Base-by-base conservation (phyloP, 1,284 basidiomycete species). In the Rhodotorula sp. region DNA sequence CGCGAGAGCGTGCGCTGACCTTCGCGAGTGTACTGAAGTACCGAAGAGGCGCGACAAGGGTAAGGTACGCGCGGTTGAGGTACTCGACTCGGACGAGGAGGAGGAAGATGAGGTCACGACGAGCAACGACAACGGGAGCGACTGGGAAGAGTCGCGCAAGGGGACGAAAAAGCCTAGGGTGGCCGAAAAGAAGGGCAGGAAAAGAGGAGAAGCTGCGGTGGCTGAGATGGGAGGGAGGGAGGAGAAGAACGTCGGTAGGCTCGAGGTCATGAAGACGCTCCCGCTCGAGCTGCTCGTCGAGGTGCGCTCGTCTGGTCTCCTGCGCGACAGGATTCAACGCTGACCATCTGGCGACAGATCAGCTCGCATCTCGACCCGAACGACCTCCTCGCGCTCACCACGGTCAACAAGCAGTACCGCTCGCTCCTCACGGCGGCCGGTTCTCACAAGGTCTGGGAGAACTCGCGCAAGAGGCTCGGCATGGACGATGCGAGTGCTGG, bases 201-300 rank as follows among this genome's bases (percentile, higher is more conserved):
- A 44, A 17, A 17, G 39, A 2, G 13, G 39, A 44, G 39, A 17
- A 44, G 39, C 39, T 17, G 39, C 13, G 7, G 39, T 17, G 9
- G 39, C 7, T 22, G 30, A 44, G 46, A 32, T 36, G 24, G 36
- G n/a, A 27, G 34, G 17, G 36, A 44, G 24, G 36, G 53, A 32
- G 34, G 24, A 30, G 24, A 19, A 29, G 61, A 32, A 49, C 27
- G 24, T 34, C 15, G 67, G 59, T 3, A 52, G 57, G 56, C 48
- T 61, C 53, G 59, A 61, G 59, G 9, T 19, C 0, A 19, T 67
- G 49, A 48, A 54, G n/a, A 49, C 36, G 22, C 32, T 71, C 44
- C 69, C 69, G 11, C 54, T 71, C 54, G 69, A 71, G 62, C 27
- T 71, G 10, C 49, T 67, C 27, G n/a, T 32, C 48, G 69, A 71